These are phyloP conservation scores for Ophiosphaerella herpotricha DNA, from an alignment of 2,329 filamentous ascomycete genomes.

Conservation along the genomic window DNA sequence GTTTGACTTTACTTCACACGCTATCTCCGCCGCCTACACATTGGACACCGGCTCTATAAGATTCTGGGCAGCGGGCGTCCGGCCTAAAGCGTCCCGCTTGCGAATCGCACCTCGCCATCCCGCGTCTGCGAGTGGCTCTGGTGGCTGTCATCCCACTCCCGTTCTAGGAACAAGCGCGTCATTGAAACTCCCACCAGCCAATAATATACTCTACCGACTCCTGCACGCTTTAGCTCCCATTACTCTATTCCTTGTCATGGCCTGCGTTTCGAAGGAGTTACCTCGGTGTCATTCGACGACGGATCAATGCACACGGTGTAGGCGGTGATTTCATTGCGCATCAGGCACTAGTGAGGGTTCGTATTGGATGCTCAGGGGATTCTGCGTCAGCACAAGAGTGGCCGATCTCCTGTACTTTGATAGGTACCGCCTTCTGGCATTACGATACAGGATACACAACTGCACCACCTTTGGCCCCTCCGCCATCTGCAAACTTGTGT, in stretches of 20 bases:
- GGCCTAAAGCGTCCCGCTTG: slow-evolving; percentile 4
- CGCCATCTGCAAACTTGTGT: too few relatives aligned
- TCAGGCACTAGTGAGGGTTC: slow-evolving; percentile 3
- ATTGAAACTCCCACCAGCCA: neutral
- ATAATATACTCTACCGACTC: neutral
- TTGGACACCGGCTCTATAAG: slow-evolving; percentile 4
- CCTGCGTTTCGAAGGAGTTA: slow-evolving; percentile 1
- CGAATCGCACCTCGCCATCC: neutral
- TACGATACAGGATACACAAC: too few relatives aligned
- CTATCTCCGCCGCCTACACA: neutral
- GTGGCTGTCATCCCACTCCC: slow-evolving; percentile 9
- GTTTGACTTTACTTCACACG: neutral
- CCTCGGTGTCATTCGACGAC: slow-evolving; percentile 2
- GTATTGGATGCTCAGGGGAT: slow-evolving; percentile 4
- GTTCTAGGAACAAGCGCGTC: slow-evolving; percentile 4
- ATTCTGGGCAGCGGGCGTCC: too few relatives aligned
- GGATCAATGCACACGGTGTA: slow-evolving; percentile 1
- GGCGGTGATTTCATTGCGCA: slow-evolving; percentile 2
- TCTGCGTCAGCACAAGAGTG: slow-evolving; percentile 2
- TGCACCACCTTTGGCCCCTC: too few relatives aligned
- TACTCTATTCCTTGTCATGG: neutral
- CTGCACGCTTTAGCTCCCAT: neutral
- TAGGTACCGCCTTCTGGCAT: neutral
- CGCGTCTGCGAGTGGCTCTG: neutral
- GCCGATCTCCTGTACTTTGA: neutral